Evolutionary conservation across 306 rosid genomes (phyloP).

Genomic region (Rubus parviflorus): DNA sequence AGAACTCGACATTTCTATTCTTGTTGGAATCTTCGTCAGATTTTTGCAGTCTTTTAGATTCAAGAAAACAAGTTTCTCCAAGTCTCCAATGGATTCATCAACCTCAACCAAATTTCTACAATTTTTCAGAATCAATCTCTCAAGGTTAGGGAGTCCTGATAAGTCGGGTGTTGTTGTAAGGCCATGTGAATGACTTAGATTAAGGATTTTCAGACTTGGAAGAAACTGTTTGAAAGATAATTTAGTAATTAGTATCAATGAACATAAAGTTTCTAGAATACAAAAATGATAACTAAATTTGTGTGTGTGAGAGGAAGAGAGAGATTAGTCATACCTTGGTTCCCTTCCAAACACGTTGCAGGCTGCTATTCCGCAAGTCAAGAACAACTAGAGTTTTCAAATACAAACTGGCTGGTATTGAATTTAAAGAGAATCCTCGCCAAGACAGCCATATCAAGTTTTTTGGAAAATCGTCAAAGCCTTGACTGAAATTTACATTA

Average conservation of each 20-base stretch:
- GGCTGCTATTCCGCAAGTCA: conserved; percentile 14
- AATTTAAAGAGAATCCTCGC: conserved; percentile 13
- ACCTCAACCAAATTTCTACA: conserved; percentile 8
- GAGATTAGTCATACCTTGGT: not conserved
- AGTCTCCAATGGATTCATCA: conserved; percentile 16
- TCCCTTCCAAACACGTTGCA: not conserved
- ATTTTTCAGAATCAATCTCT: conserved; percentile 9
- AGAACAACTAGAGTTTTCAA: conserved; percentile 13
- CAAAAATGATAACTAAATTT: not conserved
- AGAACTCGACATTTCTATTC: not conserved
- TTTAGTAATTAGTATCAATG: not conserved
- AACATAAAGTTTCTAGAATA: not conserved
- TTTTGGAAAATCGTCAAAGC: conserved; percentile 7
- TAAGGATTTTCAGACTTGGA: conserved; percentile 2
- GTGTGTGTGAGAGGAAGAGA: not conserved
- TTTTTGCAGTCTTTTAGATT: conserved; percentile 4
- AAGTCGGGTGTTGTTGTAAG: conserved; percentile 9
- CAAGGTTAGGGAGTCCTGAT: conserved; percentile 14
- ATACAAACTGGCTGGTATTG: not conserved
- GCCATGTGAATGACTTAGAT: conserved; percentile 12
- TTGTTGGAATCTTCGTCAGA: conserved; percentile 8
- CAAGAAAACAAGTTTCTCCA: not conserved
- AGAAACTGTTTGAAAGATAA: not conserved
- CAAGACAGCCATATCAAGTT: conserved; percentile 4
- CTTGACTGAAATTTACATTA: not conserved